Evolutionary conservation across 768 basidiomycete genomes (phyloP).

Genomic region (Pleurotus giganteus): DNA sequence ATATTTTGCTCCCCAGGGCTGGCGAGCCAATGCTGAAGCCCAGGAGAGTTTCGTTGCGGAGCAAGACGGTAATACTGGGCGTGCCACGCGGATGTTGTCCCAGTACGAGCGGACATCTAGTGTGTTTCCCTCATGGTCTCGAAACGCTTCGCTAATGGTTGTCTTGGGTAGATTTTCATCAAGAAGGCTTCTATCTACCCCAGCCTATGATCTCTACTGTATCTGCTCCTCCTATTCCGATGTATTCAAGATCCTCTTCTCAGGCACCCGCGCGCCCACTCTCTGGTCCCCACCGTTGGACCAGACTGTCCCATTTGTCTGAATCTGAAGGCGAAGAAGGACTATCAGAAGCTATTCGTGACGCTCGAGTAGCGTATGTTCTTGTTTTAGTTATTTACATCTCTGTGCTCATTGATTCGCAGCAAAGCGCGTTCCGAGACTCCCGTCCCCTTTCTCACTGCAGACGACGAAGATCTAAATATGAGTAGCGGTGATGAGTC

Average conservation of each 20-base stretch:
- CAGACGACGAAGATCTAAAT: conserved; percentile 44
- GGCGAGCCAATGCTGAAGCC: conserved; percentile 41
- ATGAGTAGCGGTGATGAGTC: conserved; percentile 77
- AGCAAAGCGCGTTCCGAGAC: conserved; percentile 54
- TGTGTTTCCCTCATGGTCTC: conserved; percentile 6
- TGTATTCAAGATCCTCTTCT: background rate
- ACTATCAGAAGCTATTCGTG: conserved; percentile 64
- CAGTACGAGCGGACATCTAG: conserved; percentile 8
- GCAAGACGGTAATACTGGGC: conserved; percentile 70
- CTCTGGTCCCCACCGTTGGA: conserved; percentile 7
- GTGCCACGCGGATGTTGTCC: conserved; percentile 55
- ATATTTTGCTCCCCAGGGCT: conserved; percentile 62
- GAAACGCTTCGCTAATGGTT: background rate
- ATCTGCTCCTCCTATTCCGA: conserved; percentile 1
- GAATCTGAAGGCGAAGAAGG: conserved; percentile 69
- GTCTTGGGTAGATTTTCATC: conserved; percentile 26
- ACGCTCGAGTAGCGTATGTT: conserved; percentile 69
- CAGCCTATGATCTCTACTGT: conserved; percentile 27
- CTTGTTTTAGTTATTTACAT: background rate
- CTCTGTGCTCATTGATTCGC: background rate
- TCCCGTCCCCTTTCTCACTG: conserved; percentile 28
- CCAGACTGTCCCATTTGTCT: conserved; percentile 34
- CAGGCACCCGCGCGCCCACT: background rate
- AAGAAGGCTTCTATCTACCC: conserved; percentile 51
- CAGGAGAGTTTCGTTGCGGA: conserved; percentile 67